Conservation (phyloP, 805 yeast species). For the Wickerhamiella siamensis region DNA sequence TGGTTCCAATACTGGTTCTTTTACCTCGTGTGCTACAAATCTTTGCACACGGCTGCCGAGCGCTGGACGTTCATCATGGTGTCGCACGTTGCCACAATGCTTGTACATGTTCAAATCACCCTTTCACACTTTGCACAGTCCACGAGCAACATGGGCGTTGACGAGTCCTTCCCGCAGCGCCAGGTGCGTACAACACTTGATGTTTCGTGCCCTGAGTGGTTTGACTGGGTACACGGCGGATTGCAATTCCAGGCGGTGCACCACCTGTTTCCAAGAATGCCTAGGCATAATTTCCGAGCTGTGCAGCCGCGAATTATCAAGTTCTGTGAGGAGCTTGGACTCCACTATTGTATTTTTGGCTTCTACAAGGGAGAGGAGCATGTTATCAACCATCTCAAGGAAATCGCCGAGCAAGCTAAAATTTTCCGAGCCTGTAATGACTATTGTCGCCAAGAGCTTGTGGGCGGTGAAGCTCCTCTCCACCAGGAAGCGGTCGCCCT, state of each 20-base stretch:
- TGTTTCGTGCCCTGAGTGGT: conserved; percentile 86
- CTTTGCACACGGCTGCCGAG: conserved; percentile 39
- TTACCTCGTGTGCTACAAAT: conserved; percentile 40
- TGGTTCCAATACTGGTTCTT: conserved; percentile 75
- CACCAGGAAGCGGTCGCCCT: conserved; percentile 3
- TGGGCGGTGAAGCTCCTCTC: conserved; percentile 9
- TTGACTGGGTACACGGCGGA: conserved; percentile 85
- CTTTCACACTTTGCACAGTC: conserved; percentile 89
- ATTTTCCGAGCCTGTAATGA: conserved; percentile 62
- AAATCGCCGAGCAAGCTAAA: conserved; percentile 64
- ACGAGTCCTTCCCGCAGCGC: conserved; percentile 65
- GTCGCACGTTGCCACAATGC: conserved; percentile 70
- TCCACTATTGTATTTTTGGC: conserved; percentile 72
- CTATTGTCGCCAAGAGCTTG: conserved; percentile 39
- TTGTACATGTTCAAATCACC: conserved; percentile 88
- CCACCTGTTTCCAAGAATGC: conserved; percentile 78
- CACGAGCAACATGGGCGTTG: conserved; percentile 68
- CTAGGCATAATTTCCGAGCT: conserved; percentile 70
- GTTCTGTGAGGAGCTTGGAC: conserved; percentile 64
- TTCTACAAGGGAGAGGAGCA: conserved; percentile 63
- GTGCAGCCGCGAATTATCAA: conserved; percentile 60
- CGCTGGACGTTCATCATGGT: conserved; percentile 50
- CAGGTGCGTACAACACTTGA: conserved; percentile 90
- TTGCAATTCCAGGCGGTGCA: conserved; percentile 84
- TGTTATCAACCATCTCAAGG: conserved; percentile 55